Conservation (phyloP, 257 asterid species). For the Plantago elongata region DNA sequence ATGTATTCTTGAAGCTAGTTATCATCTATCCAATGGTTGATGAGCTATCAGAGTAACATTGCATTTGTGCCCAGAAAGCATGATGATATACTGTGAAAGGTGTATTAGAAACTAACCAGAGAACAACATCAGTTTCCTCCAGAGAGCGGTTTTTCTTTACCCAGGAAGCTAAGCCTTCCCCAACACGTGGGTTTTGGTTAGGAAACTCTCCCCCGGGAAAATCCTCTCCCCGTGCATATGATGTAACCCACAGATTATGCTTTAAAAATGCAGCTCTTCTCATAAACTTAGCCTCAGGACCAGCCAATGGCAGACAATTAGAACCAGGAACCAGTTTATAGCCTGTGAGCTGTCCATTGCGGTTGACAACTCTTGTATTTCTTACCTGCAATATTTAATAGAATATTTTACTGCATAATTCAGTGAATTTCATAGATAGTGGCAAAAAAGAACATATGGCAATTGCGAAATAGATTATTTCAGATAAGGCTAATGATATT, state of each 20-base stretch:
- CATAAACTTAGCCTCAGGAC: constrained; percentile 86
- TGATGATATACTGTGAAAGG: background rate
- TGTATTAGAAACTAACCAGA: constrained; percentile 51
- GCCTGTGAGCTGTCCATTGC: constrained; percentile 89
- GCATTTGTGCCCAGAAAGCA: background rate
- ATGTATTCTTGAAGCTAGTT: too few species aligned
- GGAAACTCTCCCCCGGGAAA: constrained; percentile 99
- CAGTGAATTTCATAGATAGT: background rate
- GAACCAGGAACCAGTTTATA: constrained; percentile 91
- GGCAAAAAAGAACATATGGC: background rate
- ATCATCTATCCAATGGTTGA: too few species aligned
- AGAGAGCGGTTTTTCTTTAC: constrained; percentile 78
- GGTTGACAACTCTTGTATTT: constrained; percentile 83
- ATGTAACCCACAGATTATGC: constrained; percentile 96
- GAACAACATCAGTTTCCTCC: constrained; percentile 85
- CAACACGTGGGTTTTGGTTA: constrained; percentile 93
- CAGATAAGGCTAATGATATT: background rate
- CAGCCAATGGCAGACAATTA: constrained; percentile 86
- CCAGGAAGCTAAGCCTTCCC: constrained; percentile 96
- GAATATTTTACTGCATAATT: background rate
- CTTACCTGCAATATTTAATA: constrained; percentile 48
- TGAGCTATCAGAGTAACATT: background rate
- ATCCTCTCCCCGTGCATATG: constrained; percentile 80
- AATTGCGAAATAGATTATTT: background rate
- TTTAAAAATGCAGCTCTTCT: constrained; percentile 93